Evolutionary conservation across 805 yeast genomes (phyloP).

Genomic region (Kazachstania viticola): DNA sequence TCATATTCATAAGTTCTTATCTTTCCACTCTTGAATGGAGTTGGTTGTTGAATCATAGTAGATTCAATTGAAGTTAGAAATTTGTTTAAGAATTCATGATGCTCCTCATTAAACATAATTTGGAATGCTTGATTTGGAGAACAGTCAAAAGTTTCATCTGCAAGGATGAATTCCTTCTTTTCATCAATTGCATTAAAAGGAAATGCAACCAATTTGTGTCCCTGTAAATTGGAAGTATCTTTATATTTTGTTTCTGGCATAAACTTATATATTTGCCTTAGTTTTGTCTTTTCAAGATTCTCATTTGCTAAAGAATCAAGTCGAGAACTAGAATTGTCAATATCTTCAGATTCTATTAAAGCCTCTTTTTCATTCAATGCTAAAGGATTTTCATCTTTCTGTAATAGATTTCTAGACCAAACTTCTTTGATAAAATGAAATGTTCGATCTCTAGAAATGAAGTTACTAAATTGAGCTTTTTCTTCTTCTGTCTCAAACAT

Average conservation of each 20-base stretch:
- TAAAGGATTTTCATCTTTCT: conserved; percentile 4
- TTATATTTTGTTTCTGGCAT: conserved; percentile 31
- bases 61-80: conserved; percentile 32
- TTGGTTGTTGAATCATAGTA: conserved; percentile 26
- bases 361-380: not conserved
- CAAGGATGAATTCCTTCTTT: conserved; percentile 41
- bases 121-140: conserved; percentile 70
- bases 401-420: conserved; percentile 40
- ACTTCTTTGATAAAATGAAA: conserved; percentile 55
- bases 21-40: conserved; percentile 17
- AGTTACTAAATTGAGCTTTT: conserved; percentile 77
- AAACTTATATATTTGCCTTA: conserved; percentile 6
- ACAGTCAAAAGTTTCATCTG: conserved; percentile 34
- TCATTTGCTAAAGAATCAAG: not conserved
- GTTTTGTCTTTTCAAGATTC: not conserved
- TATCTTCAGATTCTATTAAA: not conserved
- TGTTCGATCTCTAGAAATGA: conserved; percentile 71
- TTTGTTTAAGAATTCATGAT: conserved; percentile 30
- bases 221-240: too few relatives aligned
- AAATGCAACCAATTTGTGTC: too few relatives aligned
- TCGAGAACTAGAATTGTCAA: not conserved
- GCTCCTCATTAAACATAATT: conserved; percentile 57
- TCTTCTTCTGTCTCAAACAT: conserved; percentile 49
- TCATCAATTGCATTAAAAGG: conserved; percentile 48
- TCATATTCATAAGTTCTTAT: conserved; percentile 49